Evolutionary conservation across 371 early-diverging fungal species (phyloP), one percentile per base, ranked within the genome.

Genomic region (Capillidium rhysosporum): DNA sequence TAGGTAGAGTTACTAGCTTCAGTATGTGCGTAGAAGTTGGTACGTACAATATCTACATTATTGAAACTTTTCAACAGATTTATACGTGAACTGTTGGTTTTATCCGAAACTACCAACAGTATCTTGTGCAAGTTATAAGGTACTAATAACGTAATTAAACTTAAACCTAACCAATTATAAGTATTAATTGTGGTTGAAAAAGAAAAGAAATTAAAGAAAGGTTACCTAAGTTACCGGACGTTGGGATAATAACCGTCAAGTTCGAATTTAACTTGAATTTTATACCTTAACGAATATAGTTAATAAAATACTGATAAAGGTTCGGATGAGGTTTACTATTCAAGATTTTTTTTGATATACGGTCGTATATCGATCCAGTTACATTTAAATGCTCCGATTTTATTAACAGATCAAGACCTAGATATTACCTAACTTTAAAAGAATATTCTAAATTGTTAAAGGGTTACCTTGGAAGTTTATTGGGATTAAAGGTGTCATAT

Each of bases 361-460:
- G 68, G 60, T 87, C 88, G 61, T 84, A 84, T 46, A 76, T 70
- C 34, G 80, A 79, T 18, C 82, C 84, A 16, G 79, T 2, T 1
- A 82, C 78, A 59, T 86, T 86, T 28, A 65, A 63, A 59, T 67
- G 82, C 56, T 86, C 87, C 3, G 79, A 69, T 61, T 86, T 86
- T n/a, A 46, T 7, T n/a, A 14, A 40, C 12, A 47, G 24, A 4
- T 47, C 7, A 34, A 4, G 34, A 34, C 12, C 34, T 34, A 34
- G 12, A 7, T 12, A 34, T 34, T 34, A n/a, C n/a, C 12, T 4
- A 12, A 12, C 12, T 34, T 34, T 34, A 34, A 12, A 7, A 34
- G 12, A 34, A 34, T 7, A 34, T 34, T n/a, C n/a, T n/a, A n/a
- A 34, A 34, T 7, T 4, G 34, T 34, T 34, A 34, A 34, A 34